phyloP scores from a whole-genome alignment of 1,284 basidiomycete genomes.

The Pterulicium gracile region DNA sequence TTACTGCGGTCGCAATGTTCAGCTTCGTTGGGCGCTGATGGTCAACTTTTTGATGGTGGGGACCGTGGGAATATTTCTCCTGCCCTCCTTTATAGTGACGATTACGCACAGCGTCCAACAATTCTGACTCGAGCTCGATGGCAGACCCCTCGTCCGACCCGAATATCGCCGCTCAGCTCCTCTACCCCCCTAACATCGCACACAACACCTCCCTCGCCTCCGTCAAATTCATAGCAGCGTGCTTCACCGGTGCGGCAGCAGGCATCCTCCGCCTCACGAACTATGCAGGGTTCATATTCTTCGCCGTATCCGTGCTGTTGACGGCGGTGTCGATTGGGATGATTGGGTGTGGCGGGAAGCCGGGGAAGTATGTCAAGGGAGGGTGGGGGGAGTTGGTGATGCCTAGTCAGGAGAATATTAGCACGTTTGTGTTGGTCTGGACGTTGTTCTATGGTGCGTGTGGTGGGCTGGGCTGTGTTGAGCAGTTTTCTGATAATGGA shows the following conservation, averaged over 20 bases:
- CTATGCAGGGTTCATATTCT: conserved; percentile 70
- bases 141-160: conserved; percentile 15
- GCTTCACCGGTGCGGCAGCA: conserved; percentile 75
- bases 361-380: conserved; percentile 47
- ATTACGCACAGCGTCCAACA: no score
- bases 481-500: conserved; percentile 1
- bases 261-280: conserved; percentile 83
- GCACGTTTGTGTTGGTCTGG: conserved; percentile 83
- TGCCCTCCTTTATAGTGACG: neutral
- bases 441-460: conserved; percentile 79
- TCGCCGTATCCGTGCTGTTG: conserved; percentile 54
- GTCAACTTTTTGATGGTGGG: neutral
- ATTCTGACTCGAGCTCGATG: no score
- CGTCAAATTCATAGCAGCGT: conserved; percentile 69
- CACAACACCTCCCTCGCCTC: conserved; percentile 57
- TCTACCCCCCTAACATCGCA: conserved; percentile 62
- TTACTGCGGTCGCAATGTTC: no score
- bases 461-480: no score
- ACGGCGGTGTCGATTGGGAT: conserved; percentile 53
- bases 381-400: conserved; percentile 60
- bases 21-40: no score
- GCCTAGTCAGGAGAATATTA: conserved; percentile 77
- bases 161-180: conserved; percentile 46
- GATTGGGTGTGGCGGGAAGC: conserved; percentile 60
- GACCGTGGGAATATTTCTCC: neutral